Base-by-base conservation (phyloP, 257 asterid species). In the Agastache rugosa region DNA sequence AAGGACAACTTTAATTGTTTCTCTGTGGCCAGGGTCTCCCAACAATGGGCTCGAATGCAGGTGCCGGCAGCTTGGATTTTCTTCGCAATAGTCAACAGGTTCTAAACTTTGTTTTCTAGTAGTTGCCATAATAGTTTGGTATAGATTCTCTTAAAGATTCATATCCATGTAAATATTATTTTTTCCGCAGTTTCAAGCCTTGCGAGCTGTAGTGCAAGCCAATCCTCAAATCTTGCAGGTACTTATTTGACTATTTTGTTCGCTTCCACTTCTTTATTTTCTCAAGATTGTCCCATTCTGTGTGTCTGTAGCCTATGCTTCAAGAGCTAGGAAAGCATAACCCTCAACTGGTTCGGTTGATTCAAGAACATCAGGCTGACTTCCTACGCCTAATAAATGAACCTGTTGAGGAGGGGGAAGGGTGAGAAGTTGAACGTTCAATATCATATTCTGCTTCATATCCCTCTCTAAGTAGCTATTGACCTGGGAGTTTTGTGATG, bases 281-380 rank as follows among this genome's bases (percentile, higher is more conserved):
- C 14, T 62, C 50, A 14, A 63, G 69, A 60, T 51, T 11, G 14
- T 66, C 1, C 56, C 54, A 41, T 76, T 47, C 66, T 64, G 9
- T 70, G 77, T 76, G 78, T 55, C 25, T 82, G 81, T 88, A 93
- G 98, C 94, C 96, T 60, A 93, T 93, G 98, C 97, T 93, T 78
- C 98, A 90, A 85, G 98, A 93, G 81, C 87, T 92, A 37, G 97
- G 97, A 73, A 92, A 90, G 93, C 98, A 90, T 80, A 92, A 93
- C 75, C 98, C 98, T 44, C 93, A 93, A 55, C 84, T 93, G 61
- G 89, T 87, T 80, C 86, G 91, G 60, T 56, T 87, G 80, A 92
- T 92, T 75, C 98, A 90, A 87, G 98, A 92, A 53, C 94, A 92
- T 79, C 97, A 90, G 79, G 93, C 94, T 2, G 98, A 93, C 83